A percentile compares a stretch with the other conserved stretches of the same genome.
Conservation (phyloP, 352 stramenopile species). For the Phytopythium helicoides region DNA sequence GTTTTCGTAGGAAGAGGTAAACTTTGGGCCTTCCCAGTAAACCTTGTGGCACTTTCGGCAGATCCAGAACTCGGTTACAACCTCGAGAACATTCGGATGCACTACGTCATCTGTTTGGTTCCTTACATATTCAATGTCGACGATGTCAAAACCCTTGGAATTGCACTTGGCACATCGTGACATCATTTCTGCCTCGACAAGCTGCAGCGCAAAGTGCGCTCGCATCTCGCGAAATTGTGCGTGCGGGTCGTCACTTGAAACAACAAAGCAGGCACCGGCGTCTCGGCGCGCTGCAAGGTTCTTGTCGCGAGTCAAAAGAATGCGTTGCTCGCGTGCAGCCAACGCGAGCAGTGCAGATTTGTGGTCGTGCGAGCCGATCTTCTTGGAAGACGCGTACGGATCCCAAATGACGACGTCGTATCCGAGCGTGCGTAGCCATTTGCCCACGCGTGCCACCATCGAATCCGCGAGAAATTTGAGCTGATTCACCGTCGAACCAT, state of each 20-base stretch:
- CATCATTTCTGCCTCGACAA: constrained; percentile 72
- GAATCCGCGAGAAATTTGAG: constrained; percentile 75
- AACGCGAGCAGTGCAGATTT: constrained; percentile 45
- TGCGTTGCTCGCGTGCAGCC: constrained; percentile 60
- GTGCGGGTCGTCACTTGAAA: constrained; percentile 67
- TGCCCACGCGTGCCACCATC: constrained; percentile 70
- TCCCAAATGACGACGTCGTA: constrained; percentile 77
- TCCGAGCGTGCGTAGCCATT: constrained; percentile 74
- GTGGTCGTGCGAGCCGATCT: constrained; percentile 31
- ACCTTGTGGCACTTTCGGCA: constrained; percentile 64
- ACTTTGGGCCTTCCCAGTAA: constrained; percentile 82
- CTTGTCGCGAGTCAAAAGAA: constrained; percentile 74
- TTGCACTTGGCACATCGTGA: constrained; percentile 73
- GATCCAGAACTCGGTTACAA: constrained; percentile 69
- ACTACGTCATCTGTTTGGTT: constrained; percentile 51
- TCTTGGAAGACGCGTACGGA: constrained; percentile 24
- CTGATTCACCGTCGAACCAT: constrained; percentile 8
- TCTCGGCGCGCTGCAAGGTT: constrained; percentile 64
- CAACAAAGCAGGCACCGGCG: constrained; percentile 70
- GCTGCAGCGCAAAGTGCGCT: constrained; percentile 56
- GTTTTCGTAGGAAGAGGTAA: constrained; percentile 61
- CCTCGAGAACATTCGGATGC: constrained; percentile 46
- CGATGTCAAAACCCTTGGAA: constrained; percentile 53
- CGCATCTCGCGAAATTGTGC: constrained; percentile 79
- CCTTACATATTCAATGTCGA: constrained; percentile 49